Percentiles rank a stretch among this genome's conserved stretches.
Conservation (phyloP, 768 basidiomycete species). For the Lactifluus piperatus region DNA sequence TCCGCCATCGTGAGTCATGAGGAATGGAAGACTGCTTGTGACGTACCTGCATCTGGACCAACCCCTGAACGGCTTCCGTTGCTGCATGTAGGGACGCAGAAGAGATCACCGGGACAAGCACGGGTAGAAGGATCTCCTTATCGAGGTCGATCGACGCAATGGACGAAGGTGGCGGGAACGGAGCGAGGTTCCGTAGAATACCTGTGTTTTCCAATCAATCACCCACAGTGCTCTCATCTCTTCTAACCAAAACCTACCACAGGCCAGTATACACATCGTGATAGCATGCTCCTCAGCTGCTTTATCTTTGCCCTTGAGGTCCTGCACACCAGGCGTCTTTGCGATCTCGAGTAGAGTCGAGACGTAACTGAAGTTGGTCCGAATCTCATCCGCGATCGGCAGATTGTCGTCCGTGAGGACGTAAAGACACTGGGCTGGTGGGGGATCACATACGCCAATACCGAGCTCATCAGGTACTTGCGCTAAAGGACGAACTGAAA, state of each 20-base stretch:
- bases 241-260: slow-evolving; percentile 38
- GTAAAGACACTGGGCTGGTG: slow-evolving; percentile 80
- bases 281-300: slow-evolving; percentile 42
- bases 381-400: slow-evolving; percentile 59
- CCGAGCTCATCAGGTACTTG: background rate
- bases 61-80: slow-evolving; percentile 40
- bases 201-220: slow-evolving; percentile 35
- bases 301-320: slow-evolving; percentile 33
- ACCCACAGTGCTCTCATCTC: background rate
- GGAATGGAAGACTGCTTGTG: background rate
- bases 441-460: background rate
- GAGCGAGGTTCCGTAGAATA: slow-evolving; percentile 67
- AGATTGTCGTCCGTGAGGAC: slow-evolving; percentile 88
- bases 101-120: slow-evolving; percentile 57
- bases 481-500: background rate
- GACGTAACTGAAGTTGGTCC: slow-evolving; percentile 49
- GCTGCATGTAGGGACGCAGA: slow-evolving; percentile 47
- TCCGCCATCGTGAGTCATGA: background rate
- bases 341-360: slow-evolving; percentile 59
- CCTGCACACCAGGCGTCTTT: slow-evolving; percentile 28
- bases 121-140: slow-evolving; percentile 61
- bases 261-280: slow-evolving; percentile 56
- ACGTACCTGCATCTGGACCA: slow-evolving; percentile 45
- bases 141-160: slow-evolving; percentile 60
- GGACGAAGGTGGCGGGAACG: slow-evolving; percentile 59